Evolutionary conservation across 2,329 filamentous ascomycete species (phyloP).

Genomic region (Colletotrichum sansevieriae): DNA sequence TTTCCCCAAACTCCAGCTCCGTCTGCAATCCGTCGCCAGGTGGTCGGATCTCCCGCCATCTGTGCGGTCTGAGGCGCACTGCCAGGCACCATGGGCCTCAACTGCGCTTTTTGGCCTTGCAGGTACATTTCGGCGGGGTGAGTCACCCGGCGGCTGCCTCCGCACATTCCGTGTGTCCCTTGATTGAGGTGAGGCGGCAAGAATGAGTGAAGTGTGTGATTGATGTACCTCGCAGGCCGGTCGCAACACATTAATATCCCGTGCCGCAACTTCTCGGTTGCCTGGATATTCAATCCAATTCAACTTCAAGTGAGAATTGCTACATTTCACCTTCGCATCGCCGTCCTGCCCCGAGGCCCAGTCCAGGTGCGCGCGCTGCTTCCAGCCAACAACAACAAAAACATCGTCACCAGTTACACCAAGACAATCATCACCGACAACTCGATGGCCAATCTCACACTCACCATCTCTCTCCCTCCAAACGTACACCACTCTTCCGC

Average conservation of each 20-base stretch:
- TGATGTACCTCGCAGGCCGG: background rate
- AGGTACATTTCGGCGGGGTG: background rate
- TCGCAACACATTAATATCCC: background rate
- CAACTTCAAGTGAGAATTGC: no score
- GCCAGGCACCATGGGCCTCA: slow-evolving; percentile 16
- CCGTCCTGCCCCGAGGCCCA: background rate
- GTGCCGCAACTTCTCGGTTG: background rate
- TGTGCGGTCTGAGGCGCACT: slow-evolving; percentile 14
- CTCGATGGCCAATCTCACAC: background rate
- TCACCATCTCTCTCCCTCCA: slow-evolving; percentile 16
- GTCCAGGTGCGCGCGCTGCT: background rate
- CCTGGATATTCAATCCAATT: background rate
- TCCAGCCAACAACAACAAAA: background rate
- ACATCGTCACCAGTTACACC: background rate
- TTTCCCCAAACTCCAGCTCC: slow-evolving; percentile 17
- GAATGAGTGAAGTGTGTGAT: background rate
- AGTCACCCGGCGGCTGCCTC: slow-evolving; percentile 29
- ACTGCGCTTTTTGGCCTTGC: background rate
- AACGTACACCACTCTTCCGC: slow-evolving; percentile 24
- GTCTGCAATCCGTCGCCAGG: slow-evolving; percentile 12
- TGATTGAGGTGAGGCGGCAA: no score
- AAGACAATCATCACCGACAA: background rate
- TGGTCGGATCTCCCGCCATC: background rate
- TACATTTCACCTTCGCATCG: background rate
- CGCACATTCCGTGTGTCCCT: background rate